These are phyloP conservation scores for Penicillium goetzii DNA, from an alignment of 495 filamentous ascomycete species.

Conservation along the genomic window DNA sequence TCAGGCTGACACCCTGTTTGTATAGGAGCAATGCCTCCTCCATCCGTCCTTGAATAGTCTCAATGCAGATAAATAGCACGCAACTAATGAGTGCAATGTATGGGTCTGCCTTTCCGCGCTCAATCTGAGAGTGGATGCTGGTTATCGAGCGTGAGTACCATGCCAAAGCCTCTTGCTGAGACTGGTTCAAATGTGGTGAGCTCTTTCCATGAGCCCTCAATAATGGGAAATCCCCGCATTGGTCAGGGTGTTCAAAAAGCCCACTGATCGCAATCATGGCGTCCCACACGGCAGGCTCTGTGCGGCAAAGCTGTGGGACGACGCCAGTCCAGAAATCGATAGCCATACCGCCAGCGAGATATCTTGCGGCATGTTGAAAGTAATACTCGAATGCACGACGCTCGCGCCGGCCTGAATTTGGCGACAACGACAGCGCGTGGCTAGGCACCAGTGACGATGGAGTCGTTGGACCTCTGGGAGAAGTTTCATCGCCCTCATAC, in stretches of 20 bases:
- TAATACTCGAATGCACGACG: slow-evolving; percentile 57
- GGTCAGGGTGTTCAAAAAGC: slow-evolving; percentile 46
- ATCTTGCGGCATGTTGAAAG: slow-evolving; percentile 50
- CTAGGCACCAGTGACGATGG: slow-evolving; percentile 4
- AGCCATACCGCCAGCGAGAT: slow-evolving; percentile 49
- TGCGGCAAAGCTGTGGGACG: slow-evolving; percentile 56
- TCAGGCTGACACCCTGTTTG: slow-evolving; percentile 28
- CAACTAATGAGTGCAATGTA: slow-evolving; percentile 54
- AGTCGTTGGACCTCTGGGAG: neutral
- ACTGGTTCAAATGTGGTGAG: slow-evolving; percentile 11
- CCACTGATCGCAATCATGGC: slow-evolving; percentile 55
- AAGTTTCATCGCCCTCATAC: slow-evolving; percentile 14
- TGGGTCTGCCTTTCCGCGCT: slow-evolving; percentile 29
- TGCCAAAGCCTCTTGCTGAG: slow-evolving; percentile 32
- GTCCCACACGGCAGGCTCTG: slow-evolving; percentile 59
- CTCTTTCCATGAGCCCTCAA: slow-evolving; percentile 10
- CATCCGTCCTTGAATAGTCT: slow-evolving; percentile 52
- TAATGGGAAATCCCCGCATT: slow-evolving; percentile 24
- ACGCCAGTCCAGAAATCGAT: slow-evolving; percentile 57
- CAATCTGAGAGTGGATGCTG: slow-evolving; percentile 38
- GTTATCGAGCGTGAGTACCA: slow-evolving; percentile 44
- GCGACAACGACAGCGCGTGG: slow-evolving; percentile 12
- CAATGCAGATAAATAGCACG: slow-evolving; percentile 57
- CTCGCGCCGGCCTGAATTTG: slow-evolving; percentile 27
- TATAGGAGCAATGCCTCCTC: slow-evolving; percentile 33